Percentiles rank a stretch among this genome's conserved stretches.
These are phyloP conservation scores for Fomitopsis serialis DNA, from an alignment of 768 basidiomycete genomes.

Conservation along the genomic window DNA sequence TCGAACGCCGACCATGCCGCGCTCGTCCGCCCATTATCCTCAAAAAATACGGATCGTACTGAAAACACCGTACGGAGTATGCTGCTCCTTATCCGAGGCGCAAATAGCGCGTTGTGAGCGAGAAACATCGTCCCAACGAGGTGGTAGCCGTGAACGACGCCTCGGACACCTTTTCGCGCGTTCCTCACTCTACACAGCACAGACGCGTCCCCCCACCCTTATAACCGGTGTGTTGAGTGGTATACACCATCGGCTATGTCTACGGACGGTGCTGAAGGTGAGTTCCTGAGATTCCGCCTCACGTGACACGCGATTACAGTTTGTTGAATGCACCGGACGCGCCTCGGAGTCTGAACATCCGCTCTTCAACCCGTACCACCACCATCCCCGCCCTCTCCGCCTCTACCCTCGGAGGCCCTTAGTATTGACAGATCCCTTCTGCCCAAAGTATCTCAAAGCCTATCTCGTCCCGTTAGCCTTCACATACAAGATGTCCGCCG, in stretches of 20 bases:
- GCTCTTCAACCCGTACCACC: slow-evolving; percentile 38
- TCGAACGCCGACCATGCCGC: slow-evolving; percentile 4
- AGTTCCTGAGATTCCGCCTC: slow-evolving; percentile 20
- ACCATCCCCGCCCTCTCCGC: slow-evolving; percentile 33
- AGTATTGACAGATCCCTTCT: slow-evolving; percentile 11
- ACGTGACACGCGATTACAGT: slow-evolving; percentile 30
- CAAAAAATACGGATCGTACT: neutral
- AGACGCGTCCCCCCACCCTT: neutral
- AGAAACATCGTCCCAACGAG: neutral
- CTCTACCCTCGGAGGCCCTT: slow-evolving; percentile 16
- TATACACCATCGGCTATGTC: neutral
- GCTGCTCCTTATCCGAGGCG: too few relatives aligned
- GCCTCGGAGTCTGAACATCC: slow-evolving; percentile 29
- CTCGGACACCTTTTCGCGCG: neutral
- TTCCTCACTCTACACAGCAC: neutral
- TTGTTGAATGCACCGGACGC: slow-evolving; percentile 28
- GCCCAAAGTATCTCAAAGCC: slow-evolving; percentile 8
- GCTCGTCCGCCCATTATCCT: neutral
- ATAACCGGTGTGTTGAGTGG: neutral
- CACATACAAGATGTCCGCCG: slow-evolving; percentile 31
- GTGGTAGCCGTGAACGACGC: neutral
- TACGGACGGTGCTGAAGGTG: neutral
- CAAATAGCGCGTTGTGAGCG: neutral
- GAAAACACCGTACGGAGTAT: neutral
- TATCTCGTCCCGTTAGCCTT: slow-evolving; percentile 21